A percentile compares a stretch with the other conserved stretches of the same genome.
phyloP scores from a whole-genome alignment of 73 alveolate genomes.

The Effrenium voratum region DNA sequence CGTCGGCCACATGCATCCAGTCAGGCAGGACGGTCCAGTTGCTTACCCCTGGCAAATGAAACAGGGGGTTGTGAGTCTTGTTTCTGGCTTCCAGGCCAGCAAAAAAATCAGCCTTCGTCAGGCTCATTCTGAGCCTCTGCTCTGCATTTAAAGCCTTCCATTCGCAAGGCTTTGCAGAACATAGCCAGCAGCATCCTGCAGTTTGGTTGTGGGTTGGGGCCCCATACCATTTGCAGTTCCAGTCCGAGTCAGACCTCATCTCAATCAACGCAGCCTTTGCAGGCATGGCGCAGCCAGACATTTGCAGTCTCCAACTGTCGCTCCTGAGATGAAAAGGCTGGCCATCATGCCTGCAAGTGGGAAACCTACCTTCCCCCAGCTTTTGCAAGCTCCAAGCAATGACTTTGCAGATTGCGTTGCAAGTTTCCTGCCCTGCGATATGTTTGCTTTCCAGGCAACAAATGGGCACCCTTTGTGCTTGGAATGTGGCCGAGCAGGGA shows the following conservation, averaged over 20 bases:
- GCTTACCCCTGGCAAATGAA: not conserved
- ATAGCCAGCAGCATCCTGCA: not conserved
- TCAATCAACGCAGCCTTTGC: not conserved
- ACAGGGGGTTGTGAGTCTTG: not conserved
- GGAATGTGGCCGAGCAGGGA: not conserved
- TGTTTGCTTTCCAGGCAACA: not conserved
- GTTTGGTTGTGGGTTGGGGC: not conserved
- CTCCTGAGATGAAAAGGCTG: not conserved
- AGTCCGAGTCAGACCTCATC: conserved; percentile 10
- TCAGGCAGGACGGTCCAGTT: not conserved
- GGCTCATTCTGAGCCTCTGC: not conserved
- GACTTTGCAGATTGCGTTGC: not conserved
- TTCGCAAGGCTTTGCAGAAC: not conserved
- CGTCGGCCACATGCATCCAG: conserved; percentile 12
- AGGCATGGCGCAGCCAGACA: not conserved
- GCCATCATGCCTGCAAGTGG: not conserved
- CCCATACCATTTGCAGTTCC: not conserved
- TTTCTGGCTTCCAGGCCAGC: not conserved
- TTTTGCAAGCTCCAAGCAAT: not conserved
- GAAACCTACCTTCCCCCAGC: not conserved
- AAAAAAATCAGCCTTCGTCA: not conserved
- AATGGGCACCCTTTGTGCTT: not conserved
- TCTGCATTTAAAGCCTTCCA: not conserved
- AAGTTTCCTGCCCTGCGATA: not conserved
- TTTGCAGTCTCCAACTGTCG: not conserved